These are phyloP conservation scores for Aspergillus affinis DNA, from an alignment of 495 filamentous ascomycete species.

Conservation along the genomic window DNA sequence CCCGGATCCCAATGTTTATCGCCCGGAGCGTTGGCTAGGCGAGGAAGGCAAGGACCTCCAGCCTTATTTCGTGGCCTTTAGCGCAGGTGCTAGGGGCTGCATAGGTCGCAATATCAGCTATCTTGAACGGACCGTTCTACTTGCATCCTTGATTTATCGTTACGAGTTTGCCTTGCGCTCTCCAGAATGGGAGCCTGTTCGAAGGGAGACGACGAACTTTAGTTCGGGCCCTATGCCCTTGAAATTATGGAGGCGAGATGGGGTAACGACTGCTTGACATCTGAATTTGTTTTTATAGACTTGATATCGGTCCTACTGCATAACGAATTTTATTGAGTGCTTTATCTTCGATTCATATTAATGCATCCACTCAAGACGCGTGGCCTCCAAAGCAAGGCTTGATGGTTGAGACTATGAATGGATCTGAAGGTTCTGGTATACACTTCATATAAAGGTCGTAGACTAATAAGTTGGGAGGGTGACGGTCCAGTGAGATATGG, in stretches of 20 bases:
- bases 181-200: constrained; percentile 25
- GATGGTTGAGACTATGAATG: no score
- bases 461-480: no score
- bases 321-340: no score
- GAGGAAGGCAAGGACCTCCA: constrained; percentile 32
- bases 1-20: constrained; percentile 21
- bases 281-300: no score
- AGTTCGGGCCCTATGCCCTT: constrained; percentile 29
- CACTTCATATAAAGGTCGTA: no score
- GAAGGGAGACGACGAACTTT: constrained; percentile 28
- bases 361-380: no score
- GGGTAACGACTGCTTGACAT: no score
- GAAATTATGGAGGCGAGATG: constrained; percentile 28
- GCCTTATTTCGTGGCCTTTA: constrained; percentile 41
- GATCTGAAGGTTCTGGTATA: no score
- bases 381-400: no score
- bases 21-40: constrained; percentile 34
- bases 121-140: constrained; percentile 35
- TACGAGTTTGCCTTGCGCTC: constrained; percentile 37
- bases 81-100: constrained; percentile 38
- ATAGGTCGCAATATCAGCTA: constrained; percentile 47
- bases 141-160: constrained; percentile 37
- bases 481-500: no score
- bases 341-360: no score
- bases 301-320: no score